Base-by-base conservation (phyloP, 2,329 filamentous ascomycete genomes). In the Geosmithia morbida region DNA sequence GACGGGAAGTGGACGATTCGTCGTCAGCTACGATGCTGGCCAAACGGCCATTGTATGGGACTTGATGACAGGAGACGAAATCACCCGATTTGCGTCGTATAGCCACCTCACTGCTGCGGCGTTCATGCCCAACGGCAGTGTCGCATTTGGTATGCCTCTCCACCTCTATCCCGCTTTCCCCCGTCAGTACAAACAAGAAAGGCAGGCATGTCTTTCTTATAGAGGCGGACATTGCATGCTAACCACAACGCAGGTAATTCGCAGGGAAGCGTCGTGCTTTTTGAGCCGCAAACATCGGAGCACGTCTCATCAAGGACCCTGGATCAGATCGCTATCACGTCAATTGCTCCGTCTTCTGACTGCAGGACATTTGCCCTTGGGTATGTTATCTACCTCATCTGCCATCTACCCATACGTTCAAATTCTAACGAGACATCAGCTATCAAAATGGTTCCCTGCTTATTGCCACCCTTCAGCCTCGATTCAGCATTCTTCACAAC, bases 41-140 rank as follows among this genome's bases (percentile, higher is more conserved):
- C 86, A 90, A 63, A 95, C 87, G 1, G 87, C 89, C 3, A 95
- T 97, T 59, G 87, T 97, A 7, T 98, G 92, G 92, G 90, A 98
- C 65, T 73, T 96, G 51, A 80, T 94, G 67, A 94, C 87, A 0
- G 92, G 92, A 45, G 81, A 88, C 50, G 88, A 96, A 64, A 76
- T 96, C 49, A 82, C 90, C 40, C 78, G 89, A n/a, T 97, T 97
- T 67, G 82, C 83, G 20, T 92, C 89, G 0, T 96, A 94, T 59
- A 87, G 94, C 58, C 79, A 85, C 54, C 75, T 97, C 52, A 82
- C 81, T 19, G 83, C 87, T 29, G 90, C 89, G 39, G 75, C 85
- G 13, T 98, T 92, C 87, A 96, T 98, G 89, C 78, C 83, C 43
- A 96, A 96, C 66, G 92, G 92, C 48, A 94, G 95, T 66, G 83